Conservation (phyloP, 2,329 filamentous ascomycete genomes). For the Cladosporium phlei region DNA sequence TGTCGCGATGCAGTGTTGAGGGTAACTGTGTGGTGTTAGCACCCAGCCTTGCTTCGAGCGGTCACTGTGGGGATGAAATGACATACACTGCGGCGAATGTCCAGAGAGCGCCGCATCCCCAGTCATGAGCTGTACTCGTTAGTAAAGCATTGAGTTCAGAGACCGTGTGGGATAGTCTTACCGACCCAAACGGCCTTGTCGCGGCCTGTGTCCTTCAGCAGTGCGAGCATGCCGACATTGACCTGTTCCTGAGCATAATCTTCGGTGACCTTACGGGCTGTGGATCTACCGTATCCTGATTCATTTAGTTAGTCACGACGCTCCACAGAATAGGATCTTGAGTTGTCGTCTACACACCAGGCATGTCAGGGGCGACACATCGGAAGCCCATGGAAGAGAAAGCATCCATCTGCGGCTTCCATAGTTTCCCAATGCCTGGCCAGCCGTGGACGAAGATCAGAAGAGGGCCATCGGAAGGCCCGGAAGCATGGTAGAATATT, state of each 20-base stretch:
- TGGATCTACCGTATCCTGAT: slow-evolving; percentile 33
- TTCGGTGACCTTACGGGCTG: slow-evolving; percentile 25
- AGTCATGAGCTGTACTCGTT: slow-evolving; percentile 35
- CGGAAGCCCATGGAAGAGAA: slow-evolving; percentile 28
- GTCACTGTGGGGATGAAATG: too few relatives aligned
- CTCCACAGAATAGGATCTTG: not conserved
- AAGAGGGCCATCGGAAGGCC: slow-evolving; percentile 24
- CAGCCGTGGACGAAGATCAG: slow-evolving; percentile 31
- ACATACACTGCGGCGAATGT: slow-evolving; percentile 29
- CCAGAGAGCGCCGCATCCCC: slow-evolving; percentile 35
- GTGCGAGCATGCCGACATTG: slow-evolving; percentile 31
- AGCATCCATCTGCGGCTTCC: slow-evolving; percentile 33
- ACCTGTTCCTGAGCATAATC: slow-evolving; percentile 31
- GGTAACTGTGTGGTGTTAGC: too few relatives aligned
- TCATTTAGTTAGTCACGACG: not conserved
- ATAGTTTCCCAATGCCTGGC: slow-evolving; percentile 34
- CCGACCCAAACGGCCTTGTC: slow-evolving; percentile 44
- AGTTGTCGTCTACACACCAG: slow-evolving; percentile 10
- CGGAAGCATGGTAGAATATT: slow-evolving; percentile 26
- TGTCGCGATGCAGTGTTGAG: slow-evolving; percentile 30
- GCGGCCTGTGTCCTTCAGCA: slow-evolving; percentile 37
- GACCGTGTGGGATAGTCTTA: not conserved
- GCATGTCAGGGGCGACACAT: slow-evolving; percentile 31
- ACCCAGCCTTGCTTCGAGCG: too few relatives aligned
- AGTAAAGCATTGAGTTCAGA: not conserved